Base-by-base conservation (phyloP, 2,329 filamentous ascomycete species). In the Exophiala phaeomuriformis region DNA sequence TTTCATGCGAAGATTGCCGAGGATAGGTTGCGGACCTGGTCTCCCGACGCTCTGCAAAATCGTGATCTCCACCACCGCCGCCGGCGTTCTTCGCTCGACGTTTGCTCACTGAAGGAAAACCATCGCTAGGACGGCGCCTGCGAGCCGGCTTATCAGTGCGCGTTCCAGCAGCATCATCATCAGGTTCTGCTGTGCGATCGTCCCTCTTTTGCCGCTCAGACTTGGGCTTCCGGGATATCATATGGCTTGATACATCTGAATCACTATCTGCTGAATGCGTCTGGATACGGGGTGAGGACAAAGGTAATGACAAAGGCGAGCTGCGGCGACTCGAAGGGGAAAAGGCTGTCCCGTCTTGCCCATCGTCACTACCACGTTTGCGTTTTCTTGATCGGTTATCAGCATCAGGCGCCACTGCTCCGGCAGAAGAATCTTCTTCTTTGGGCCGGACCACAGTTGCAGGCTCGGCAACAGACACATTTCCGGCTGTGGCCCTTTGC, bases 401-500 rank as follows among this genome's bases (percentile, higher is more conserved):
- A 29, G 41, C 52, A 29, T 56, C 56, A 29, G 56, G 58, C 45
- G 53, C 55, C 39, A 50, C 53, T 43, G 50, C 50, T 47, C 39
- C 49, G 46, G 42, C 51, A 5, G 48, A 35, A 12, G 50, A 51
- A 27, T 52, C 47, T 19, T 53, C 52, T 27, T 53, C 55, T 40
- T 48, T 56, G 28, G 35, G 19, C 31, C 40, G 51, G 29, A 35
- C 42, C 9, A 36, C 19, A 31, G 49, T 42, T 33, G 43, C 45
- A 35, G 57, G 54, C 9, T 49, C 54, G 32, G 54, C 43, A 6
- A 52, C 51, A 40, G 59, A 57, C 31, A 56, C 43, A 41, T 44
- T 55, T 39, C 60, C 60, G 5, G 58, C 35, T 49, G 71, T 69
- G 52, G 66, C 66, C 53, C 69, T 69, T 62, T 70, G 71, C 64